A percentile compares a stretch with the other conserved stretches of the same genome.
Evolutionary conservation across 495 filamentous ascomycete genomes (phyloP).

Genomic region (Xylaria scruposa): DNA sequence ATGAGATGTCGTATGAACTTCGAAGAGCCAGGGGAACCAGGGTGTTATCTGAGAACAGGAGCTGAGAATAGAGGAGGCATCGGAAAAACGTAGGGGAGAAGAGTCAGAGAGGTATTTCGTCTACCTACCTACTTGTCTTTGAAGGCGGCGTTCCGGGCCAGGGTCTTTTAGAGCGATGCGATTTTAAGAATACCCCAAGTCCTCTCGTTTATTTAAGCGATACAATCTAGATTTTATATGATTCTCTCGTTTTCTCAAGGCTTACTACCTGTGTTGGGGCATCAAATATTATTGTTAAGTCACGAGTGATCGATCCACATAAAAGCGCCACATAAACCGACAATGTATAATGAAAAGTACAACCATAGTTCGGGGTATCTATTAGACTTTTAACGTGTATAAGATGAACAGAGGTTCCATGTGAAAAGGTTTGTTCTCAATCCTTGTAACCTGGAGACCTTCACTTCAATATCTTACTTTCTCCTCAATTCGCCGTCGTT

Average conservation of each 20-base stretch:
- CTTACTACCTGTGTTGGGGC: not conserved
- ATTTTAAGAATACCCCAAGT: constrained; percentile 20
- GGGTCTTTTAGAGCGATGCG: constrained; percentile 19
- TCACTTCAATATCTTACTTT: not conserved
- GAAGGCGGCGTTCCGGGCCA: constrained; percentile 5
- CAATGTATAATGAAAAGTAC: not conserved
- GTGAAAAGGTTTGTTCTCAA: not conserved
- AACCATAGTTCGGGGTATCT: not conserved
- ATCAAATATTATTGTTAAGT: not conserved
- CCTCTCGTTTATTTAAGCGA: constrained; percentile 22
- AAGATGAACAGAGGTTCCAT: not conserved
- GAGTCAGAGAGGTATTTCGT: not conserved
- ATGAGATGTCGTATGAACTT: not conserved
- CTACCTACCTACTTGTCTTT: not conserved
- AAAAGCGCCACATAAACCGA: not conserved
- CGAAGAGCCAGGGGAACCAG: not conserved
- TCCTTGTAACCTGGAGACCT: not conserved
- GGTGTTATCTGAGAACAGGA: not conserved
- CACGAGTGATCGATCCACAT: not conserved
- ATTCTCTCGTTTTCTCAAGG: not conserved
- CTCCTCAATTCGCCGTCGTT: not conserved
- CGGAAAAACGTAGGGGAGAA: not conserved
- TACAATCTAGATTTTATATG: constrained; percentile 2
- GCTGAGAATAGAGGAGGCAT: not conserved
- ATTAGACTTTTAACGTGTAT: not conserved